Evolutionary conservation across 306 rosid species (phyloP), one percentile per base, ranked within the genome.

Genomic region (Carpinus viminea): DNA sequence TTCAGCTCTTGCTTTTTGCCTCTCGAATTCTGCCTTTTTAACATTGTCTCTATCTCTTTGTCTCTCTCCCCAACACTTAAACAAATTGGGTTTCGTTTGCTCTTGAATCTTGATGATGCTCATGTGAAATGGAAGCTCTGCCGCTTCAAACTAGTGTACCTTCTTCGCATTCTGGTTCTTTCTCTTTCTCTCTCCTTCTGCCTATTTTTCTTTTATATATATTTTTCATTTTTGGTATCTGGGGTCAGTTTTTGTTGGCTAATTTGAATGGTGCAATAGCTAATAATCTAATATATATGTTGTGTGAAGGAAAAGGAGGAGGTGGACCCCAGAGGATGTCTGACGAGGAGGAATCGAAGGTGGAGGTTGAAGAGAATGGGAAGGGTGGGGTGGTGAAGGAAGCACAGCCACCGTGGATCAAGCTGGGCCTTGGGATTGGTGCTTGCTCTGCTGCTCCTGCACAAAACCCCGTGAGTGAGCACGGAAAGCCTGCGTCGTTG

Each of bases 341-440:
- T 74, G 85, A 68, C 68, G 77, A 77, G 79, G 82, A 54, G 70
- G 72, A 72, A 36, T 51, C 4, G 80, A 82, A 17, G 85, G 82
- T 76, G 64, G 76, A 17, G 68, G 84, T 55, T 82, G 72, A 80
- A 59, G 70, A 41, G 66, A 68, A 79, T 69, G 62, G 38, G 48
- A 65, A 43, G 62, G 48, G 52, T 51, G 75, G 70, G 57, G 11
- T 65, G 75, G 70, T 56, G 18, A 79, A 83, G 61, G 81, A 82
- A 68, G 86, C 78, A 52, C 24, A 75, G 47, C 72, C 78, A 26
- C 69, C 85, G 69, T 70, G 71, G 52, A 69, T 78, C 76, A 75
- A 74, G 68, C 86, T 86, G 77, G 87, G 82, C 8, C 77, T 83
- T 8, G 85, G 87, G 56, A 66, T 81, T 82, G 87, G 75, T 54